Evolutionary conservation across 192 early-diverging fungal species (phyloP), one percentile per base, ranked within the genome.

Genomic region (Helicostylum pulchrum): DNA sequence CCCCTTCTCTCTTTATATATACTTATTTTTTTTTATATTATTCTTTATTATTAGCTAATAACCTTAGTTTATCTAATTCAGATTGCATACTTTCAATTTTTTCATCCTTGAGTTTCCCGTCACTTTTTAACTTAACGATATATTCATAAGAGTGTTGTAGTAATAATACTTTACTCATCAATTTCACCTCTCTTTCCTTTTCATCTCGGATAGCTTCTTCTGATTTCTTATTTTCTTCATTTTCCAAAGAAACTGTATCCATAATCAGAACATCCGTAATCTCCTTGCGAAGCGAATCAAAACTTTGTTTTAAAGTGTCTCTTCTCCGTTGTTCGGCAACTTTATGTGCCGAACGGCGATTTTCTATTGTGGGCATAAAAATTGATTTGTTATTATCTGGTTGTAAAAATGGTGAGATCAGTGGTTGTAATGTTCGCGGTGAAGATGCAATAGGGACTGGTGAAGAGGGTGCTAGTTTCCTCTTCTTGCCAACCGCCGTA

Each of bases 291-390:
- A 99, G 76, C 15, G 86, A 80, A 39, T 97, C 92, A 74, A 99
- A 99, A 47, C 87, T 90, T 45, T 89, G 77, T 59, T 97, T 97
- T 0, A 99, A 80, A 45, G 90, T 90, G 66, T 99, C 97, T 19
- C 97, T 81, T n/a, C 97, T 89, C 68, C 88, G 88, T 74, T 99
- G 97, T 72, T 99, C 97, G 1, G 95, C 94, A 45, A 92, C 87
- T 75, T 96, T 95, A 77, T 98, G 94, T 19, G 85, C 88, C 7
- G 87, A 90, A 12, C 87, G 85, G 4, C 92, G 85, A 2, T 83
- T 77, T 68, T 94, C 92, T 56, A 95, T 78, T 0, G 90, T 88
- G 4, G 86, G 84, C 20, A 89, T 85, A 15, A 94, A 80, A 68
- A 92, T 86, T n/a, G 79, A 71, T 42, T 83, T 75, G 79, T 90